Evolutionary conservation across 306 rosid species (phyloP), one percentile per base, ranked within the genome.

Genomic region (Senna siamea): DNA sequence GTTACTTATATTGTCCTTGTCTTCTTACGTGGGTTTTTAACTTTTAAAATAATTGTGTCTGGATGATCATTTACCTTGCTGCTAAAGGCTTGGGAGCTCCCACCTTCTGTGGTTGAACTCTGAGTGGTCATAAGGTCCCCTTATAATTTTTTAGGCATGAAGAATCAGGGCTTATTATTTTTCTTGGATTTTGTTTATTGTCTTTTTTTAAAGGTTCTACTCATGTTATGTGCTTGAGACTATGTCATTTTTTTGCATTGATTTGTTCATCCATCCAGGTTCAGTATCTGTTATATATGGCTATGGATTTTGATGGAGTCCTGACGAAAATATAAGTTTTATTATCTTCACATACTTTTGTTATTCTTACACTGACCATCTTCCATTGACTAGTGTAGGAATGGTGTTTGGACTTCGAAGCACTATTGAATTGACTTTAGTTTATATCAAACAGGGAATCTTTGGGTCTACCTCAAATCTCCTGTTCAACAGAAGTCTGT

Each of bases 361-460:
- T 57, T 48, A 0, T 46, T 12, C 2, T 32, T 62, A 1, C 50
- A 22, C 34, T 19, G 19, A 4, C 30, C 14, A 37, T 57, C 64
- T 20, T 30, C 12, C 26, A 22, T 34, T 79, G 38, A 63, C 35
- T 3, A 20, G 52, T 40, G 17, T 38, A n/a, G 5, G 9, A 41
- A 19, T 63, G 69, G 43, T 41, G 70, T 20, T 70, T 69, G 53
- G 22, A 19, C 56, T 20, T 70, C 59, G 66, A 75, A 47, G 22
- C 34, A 41, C 52, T 48, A 10, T 17, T 72, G 55, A 40, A 30
- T 70, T 44, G 66, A 61, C 10, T 35, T 20, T 14, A 7, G 51
- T 46, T 76, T 12, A 18, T 47, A 46, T 59, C 35, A 40, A 73
- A 22, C 35, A 74, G 75, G 73, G 26, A 46, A 46, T 50, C 19